Evolutionary conservation across 441 rosid species (phyloP).

Genomic region (Oxalis stricta): DNA sequence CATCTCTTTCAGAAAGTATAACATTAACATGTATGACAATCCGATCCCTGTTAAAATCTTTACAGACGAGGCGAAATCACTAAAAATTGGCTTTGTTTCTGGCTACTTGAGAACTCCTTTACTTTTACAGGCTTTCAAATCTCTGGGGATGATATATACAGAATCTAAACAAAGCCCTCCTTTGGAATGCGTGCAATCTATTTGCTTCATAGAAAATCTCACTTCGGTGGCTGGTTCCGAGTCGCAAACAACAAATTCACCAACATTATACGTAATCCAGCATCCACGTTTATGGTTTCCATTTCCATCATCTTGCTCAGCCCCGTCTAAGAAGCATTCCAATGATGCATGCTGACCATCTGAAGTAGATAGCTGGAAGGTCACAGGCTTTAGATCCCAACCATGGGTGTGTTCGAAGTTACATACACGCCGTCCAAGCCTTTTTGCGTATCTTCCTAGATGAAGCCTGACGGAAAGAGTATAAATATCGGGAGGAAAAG

Average conservation of each 20-base stretch:
- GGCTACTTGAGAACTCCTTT: constrained; percentile 28
- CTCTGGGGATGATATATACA: constrained; percentile 57
- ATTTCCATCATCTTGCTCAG: constrained; percentile 26
- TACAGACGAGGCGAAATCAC: constrained; percentile 10
- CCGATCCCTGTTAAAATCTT: constrained; percentile 12
- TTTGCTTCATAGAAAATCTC: constrained; percentile 72
- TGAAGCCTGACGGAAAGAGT: constrained; percentile 61
- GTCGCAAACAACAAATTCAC: constrained; percentile 49
- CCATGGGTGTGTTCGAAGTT: constrained; percentile 73
- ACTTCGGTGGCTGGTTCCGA: constrained; percentile 45
- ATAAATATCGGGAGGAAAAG: constrained; percentile 48
- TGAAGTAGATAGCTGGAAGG: constrained; percentile 50
- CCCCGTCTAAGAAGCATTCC: constrained; percentile 45
- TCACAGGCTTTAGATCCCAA: constrained; percentile 68
- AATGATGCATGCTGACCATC: constrained; percentile 56
- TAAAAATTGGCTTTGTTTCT: constrained; percentile 1
- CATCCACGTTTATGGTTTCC: constrained; percentile 64
- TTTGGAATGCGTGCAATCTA: constrained; percentile 78
- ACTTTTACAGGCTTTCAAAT: constrained; percentile 36
- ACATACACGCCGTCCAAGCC: constrained; percentile 62
- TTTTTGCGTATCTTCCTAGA: constrained; percentile 56
- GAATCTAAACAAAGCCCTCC: constrained; percentile 85
- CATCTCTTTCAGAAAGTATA: constrained; percentile 21
- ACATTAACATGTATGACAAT: constrained; percentile 24
- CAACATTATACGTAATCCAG: constrained; percentile 71